These are phyloP conservation scores for Dalechampia spathulata DNA, from an alignment of 441 rosid species.

Conservation along the genomic window DNA sequence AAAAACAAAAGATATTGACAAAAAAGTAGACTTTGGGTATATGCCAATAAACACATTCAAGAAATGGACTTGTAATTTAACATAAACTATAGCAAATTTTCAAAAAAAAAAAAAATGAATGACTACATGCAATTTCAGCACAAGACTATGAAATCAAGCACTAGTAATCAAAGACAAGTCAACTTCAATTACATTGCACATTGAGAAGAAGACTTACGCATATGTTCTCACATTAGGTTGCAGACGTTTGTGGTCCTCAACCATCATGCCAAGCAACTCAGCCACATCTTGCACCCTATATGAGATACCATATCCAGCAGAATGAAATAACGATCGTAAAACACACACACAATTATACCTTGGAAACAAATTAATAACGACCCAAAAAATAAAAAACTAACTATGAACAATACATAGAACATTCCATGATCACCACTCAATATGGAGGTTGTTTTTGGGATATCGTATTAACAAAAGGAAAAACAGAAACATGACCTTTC, in stretches of 20 bases:
- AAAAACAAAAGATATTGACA: too few species aligned
- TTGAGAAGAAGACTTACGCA: slow-evolving; percentile 48
- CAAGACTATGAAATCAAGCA: slow-evolving; percentile 1
- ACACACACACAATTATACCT: neutral
- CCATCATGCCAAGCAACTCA: slow-evolving; percentile 98
- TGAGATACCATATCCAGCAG: slow-evolving; percentile 18
- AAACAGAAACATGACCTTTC: too few species aligned
- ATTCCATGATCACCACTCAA: neutral
- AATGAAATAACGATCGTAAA: neutral
- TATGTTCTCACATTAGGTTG: slow-evolving; percentile 85
- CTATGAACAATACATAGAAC: neutral
- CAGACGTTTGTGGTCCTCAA: slow-evolving; percentile 84
- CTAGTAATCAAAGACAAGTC: slow-evolving; percentile 1
- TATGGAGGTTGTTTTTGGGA: neutral
- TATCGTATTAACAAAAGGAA: too few species aligned
- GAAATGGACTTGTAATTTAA: too few species aligned
- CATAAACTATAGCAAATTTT: neutral
- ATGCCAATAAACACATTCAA: neutral
- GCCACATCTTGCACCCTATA: slow-evolving; percentile 92
- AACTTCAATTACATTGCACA: neutral
- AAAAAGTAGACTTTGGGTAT: too few species aligned
- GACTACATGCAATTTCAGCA: slow-evolving; percentile 4
- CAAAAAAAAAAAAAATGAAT: neutral
- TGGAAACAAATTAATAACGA: neutral
- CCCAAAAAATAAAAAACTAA: neutral